A percentile compares a stretch with the other conserved stretches of the same genome.
Evolutionary conservation across 2,329 filamentous ascomycete genomes (phyloP).

Genomic region (Mycosphaerelloides madeirae): DNA sequence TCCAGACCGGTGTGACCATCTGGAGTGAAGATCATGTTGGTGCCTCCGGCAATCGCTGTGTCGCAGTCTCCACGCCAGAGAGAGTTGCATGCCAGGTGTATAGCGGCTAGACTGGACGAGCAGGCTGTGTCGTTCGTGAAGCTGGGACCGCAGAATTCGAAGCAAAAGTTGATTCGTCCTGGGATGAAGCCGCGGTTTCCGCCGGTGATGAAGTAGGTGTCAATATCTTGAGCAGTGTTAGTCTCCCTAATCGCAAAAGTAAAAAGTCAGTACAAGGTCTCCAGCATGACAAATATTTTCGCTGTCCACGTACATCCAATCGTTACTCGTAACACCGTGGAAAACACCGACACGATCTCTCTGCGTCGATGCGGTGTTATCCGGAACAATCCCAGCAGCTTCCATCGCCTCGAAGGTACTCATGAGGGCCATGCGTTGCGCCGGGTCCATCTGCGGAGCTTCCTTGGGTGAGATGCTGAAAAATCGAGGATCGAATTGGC

Average conservation of each 20-base stretch:
- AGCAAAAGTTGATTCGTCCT: slow-evolving; percentile 9
- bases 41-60: slow-evolving; percentile 8
- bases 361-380: slow-evolving; percentile 28
- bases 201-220: slow-evolving; percentile 8
- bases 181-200: slow-evolving; percentile 7
- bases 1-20: slow-evolving; percentile 13
- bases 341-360: slow-evolving; percentile 30
- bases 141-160: slow-evolving; percentile 7
- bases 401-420: slow-evolving; percentile 28
- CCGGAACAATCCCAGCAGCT: slow-evolving; percentile 23
- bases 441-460: slow-evolving; percentile 22
- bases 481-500: slow-evolving; percentile 37
- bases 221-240: slow-evolving; percentile 9
- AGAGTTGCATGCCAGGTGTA: slow-evolving; percentile 6
- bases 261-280: too few species aligned
- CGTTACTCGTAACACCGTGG: slow-evolving; percentile 23
- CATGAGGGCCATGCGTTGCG: slow-evolving; percentile 21
- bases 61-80: slow-evolving; percentile 9
- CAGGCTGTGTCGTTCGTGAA: slow-evolving; percentile 13
- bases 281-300: too few species aligned
- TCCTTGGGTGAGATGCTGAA: slow-evolving; percentile 37
- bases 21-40: slow-evolving; percentile 13
- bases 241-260: slow-evolving; percentile 27
- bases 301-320: slow-evolving; percentile 25
- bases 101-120: slow-evolving; percentile 5